Evolutionary conservation across 2,329 filamentous ascomycete species (phyloP).

Genomic region (Samsoniella hepiali): DNA sequence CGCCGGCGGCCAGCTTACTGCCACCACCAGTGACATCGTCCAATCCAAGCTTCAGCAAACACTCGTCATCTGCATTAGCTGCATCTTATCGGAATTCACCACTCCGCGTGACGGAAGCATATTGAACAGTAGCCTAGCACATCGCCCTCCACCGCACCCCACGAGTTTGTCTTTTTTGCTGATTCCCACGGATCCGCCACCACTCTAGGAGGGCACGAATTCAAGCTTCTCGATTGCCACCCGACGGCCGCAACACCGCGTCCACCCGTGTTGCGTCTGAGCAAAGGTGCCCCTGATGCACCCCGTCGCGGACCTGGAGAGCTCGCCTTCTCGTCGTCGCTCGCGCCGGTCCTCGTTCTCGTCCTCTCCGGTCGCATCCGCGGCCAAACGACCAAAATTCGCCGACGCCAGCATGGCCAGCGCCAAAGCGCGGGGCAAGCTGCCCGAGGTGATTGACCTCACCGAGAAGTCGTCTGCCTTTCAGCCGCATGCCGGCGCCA

Average conservation of each 20-base stretch:
- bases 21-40: constrained; percentile 3
- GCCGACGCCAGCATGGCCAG: constrained; percentile 32
- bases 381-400: constrained; percentile 34
- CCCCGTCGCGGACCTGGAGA: constrained; percentile 29
- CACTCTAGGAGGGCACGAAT: background rate
- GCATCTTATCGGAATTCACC: background rate
- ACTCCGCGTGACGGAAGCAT: background rate
- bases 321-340: constrained; percentile 37
- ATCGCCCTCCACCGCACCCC: background rate
- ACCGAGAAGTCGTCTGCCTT: constrained; percentile 46
- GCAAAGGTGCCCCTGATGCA: constrained; percentile 29
- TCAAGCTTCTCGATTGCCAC: background rate
- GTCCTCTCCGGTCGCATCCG: constrained; percentile 25
- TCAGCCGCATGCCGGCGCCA: constrained; percentile 72
- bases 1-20: background rate
- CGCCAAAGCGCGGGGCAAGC: constrained; percentile 39
- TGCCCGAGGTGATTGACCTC: constrained; percentile 37
- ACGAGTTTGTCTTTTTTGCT: background rate
- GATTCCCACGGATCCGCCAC: background rate
- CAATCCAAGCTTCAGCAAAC: background rate
- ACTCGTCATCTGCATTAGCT: background rate
- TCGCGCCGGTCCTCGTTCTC: constrained; percentile 36
- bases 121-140: background rate
- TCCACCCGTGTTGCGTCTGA: background rate
- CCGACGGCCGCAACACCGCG: background rate